Evolutionary conservation across 352 stramenopile genomes (phyloP).

Genomic region (Vaucheria bursata): DNA sequence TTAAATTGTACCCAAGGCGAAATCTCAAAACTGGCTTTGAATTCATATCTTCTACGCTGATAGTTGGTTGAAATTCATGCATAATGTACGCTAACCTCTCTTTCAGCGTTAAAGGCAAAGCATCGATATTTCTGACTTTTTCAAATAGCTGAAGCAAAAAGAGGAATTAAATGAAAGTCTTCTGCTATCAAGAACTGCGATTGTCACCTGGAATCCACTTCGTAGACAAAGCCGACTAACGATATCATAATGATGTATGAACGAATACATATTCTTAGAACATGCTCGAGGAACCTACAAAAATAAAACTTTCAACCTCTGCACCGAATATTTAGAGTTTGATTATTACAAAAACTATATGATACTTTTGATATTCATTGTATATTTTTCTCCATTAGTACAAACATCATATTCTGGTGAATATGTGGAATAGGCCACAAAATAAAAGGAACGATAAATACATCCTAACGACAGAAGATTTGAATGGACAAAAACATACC

Average conservation of each 20-base stretch:
- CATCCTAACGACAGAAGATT: too few species aligned
- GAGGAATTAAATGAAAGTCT: neutral
- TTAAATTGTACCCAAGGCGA: neutral
- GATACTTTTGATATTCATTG: too few species aligned
- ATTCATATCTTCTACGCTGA: neutral
- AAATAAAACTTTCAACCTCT: too few species aligned
- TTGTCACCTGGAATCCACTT: neutral
- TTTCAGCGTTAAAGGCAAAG: neutral
- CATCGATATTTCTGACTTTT: neutral
- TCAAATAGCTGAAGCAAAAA: neutral
- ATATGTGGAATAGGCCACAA: too few species aligned
- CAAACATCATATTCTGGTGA: too few species aligned
- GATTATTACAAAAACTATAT: too few species aligned
- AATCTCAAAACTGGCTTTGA: neutral
- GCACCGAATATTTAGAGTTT: too few species aligned
- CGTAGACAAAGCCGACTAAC: neutral
- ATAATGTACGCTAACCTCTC: neutral
- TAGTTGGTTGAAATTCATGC: neutral
- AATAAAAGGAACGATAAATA: too few species aligned
- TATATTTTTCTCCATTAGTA: too few species aligned
- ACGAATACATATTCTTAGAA: neutral
- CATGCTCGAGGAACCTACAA: neutral
- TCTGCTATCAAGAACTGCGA: too few species aligned
- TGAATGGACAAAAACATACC: too few species aligned
- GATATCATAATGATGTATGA: constrained; percentile 5